These are phyloP conservation scores for Trametes villosa DNA, from an alignment of 768 basidiomycete species.

Conservation along the genomic window DNA sequence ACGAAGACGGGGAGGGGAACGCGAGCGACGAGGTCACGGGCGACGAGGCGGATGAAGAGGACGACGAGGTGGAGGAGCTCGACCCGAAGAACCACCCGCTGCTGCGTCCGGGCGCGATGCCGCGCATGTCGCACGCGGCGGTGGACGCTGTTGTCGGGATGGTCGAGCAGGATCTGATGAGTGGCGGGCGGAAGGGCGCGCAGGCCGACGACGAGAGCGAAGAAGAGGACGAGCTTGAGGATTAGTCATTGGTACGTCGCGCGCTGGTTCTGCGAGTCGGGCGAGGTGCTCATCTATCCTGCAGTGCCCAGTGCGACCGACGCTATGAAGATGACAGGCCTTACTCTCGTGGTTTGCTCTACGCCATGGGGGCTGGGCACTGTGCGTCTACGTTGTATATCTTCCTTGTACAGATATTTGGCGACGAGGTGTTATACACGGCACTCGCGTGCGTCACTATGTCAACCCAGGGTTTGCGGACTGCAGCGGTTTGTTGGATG, in stretches of 20 bases:
- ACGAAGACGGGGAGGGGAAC: slow-evolving; percentile 36
- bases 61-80: slow-evolving; percentile 50
- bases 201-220: slow-evolving; percentile 35
- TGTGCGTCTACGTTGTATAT: too few relatives aligned
- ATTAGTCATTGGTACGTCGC: too few relatives aligned
- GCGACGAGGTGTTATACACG: too few relatives aligned
- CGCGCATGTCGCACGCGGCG: slow-evolving; percentile 64
- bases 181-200: slow-evolving; percentile 32
- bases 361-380: too few relatives aligned
- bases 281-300: background rate
- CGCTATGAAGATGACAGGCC: too few relatives aligned
- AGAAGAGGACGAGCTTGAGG: slow-evolving; percentile 57
- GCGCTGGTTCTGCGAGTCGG: background rate
- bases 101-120: slow-evolving; percentile 68
- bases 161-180: slow-evolving; percentile 56
- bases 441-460: too few relatives aligned
- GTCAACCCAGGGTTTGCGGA: too few relatives aligned
- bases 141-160: slow-evolving; percentile 69
- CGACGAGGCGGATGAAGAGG: slow-evolving; percentile 46
- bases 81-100: slow-evolving; percentile 63
- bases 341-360: too few relatives aligned
- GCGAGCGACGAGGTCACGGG: slow-evolving; percentile 34
- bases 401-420: too few relatives aligned
- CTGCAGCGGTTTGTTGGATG: too few relatives aligned
- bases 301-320: background rate